phyloP scores from a whole-genome alignment of 768 basidiomycete genomes.

The Psilocybe subaeruginosa region DNA sequence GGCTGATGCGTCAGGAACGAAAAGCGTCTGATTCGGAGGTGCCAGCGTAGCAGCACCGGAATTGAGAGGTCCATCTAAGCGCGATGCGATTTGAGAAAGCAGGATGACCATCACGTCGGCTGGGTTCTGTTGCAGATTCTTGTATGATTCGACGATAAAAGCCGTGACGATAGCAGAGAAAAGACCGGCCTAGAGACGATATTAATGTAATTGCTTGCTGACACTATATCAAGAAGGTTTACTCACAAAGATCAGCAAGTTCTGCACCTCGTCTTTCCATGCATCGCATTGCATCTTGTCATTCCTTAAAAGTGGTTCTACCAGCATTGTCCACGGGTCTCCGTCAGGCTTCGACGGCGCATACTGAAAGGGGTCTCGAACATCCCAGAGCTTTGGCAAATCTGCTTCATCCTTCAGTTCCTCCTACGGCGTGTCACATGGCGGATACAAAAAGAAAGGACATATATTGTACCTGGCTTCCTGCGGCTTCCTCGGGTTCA shows the following conservation, averaged over 20 bases:
- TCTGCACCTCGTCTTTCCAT: conserved; percentile 7
- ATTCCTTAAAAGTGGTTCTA: not conserved
- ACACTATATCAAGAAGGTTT: not conserved
- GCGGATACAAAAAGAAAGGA: too few species aligned
- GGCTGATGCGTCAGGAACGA: not conserved
- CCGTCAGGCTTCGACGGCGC: not conserved
- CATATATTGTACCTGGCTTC: too few species aligned
- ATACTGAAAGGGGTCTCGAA: not conserved
- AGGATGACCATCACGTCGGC: conserved; percentile 11
- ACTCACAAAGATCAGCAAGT: conserved; percentile 2
- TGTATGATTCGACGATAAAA: conserved; percentile 24
- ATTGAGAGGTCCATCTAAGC: not conserved
- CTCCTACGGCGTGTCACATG: not conserved
- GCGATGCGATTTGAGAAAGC: conserved; percentile 12
- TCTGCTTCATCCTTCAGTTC: not conserved
- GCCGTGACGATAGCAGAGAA: conserved; percentile 26
- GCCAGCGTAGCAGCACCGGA: not conserved
- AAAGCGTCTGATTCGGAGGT: conserved; percentile 14
- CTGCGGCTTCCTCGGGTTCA: too few species aligned
- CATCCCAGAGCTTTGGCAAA: not conserved
- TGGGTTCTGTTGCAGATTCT: conserved; percentile 20
- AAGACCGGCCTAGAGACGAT: conserved; percentile 19
- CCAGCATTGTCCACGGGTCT: not conserved
- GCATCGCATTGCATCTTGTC: conserved; percentile 1
- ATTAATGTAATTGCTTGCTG: not conserved